phyloP scores from a whole-genome alignment of 768 basidiomycete genomes.

The Gloeopeniophorella convolvens region DNA sequence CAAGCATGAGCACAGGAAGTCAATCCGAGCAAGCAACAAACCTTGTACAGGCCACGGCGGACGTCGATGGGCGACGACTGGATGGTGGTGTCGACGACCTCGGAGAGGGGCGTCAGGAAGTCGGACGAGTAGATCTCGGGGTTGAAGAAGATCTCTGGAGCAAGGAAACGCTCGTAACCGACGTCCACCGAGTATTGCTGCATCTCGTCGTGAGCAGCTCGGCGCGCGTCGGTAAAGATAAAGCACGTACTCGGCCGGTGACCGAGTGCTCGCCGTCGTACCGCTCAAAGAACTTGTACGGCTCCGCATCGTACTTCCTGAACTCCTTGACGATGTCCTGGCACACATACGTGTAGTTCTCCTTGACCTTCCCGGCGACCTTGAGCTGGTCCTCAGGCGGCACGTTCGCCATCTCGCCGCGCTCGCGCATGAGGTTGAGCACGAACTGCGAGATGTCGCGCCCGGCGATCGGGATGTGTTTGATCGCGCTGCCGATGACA shows the following conservation, averaged over 20 bases:
- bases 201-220: slow-evolving; percentile 2
- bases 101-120: slow-evolving; percentile 92
- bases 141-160: slow-evolving; percentile 99
- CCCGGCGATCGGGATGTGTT: slow-evolving; percentile 97
- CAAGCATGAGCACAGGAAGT: neutral
- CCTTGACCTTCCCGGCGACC: slow-evolving; percentile 92
- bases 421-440: slow-evolving; percentile 89
- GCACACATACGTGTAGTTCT: slow-evolving; percentile 97
- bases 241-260: slow-evolving; percentile 68
- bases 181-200: slow-evolving; percentile 94
- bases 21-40: slow-evolving; percentile 22
- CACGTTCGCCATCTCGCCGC: slow-evolving; percentile 84
- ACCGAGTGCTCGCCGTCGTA: slow-evolving; percentile 92
- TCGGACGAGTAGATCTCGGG: slow-evolving; percentile 98
- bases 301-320: slow-evolving; percentile 95
- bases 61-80: slow-evolving; percentile 96
- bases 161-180: slow-evolving; percentile 98
- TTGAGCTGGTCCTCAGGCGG: slow-evolving; percentile 93
- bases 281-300: slow-evolving; percentile 89
- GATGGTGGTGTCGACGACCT: slow-evolving; percentile 94
- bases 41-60: slow-evolving; percentile 93
- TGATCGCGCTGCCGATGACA: slow-evolving; percentile 98
- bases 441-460: slow-evolving; percentile 97
- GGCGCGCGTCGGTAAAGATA: neutral
- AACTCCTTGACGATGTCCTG: slow-evolving; percentile 99